phyloP scores from a whole-genome alignment of 306 rosid species.

The Prosopis cineraria region DNA sequence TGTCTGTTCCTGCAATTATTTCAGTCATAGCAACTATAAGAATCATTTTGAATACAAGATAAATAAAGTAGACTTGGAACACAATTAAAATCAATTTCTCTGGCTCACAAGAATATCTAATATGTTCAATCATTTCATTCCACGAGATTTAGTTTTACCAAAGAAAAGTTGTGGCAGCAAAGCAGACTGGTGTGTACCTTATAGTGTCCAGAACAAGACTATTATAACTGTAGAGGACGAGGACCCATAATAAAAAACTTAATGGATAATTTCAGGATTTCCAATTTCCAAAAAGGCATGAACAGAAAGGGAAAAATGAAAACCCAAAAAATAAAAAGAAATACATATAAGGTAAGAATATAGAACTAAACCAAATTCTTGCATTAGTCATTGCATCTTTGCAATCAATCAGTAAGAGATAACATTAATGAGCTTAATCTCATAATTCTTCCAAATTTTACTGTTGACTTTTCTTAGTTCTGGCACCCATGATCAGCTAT shows the following conservation, averaged over 20 bases:
- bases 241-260: background rate
- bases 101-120: constrained; percentile 17
- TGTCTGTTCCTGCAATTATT: constrained; percentile 74
- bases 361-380: background rate
- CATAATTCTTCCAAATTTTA: background rate
- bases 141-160: constrained; percentile 18
- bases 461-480: background rate
- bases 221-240: constrained; percentile 12
- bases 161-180: constrained; percentile 12
- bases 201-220: constrained; percentile 14
- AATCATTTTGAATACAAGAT: constrained; percentile 5
- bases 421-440: background rate
- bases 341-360: background rate
- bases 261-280: background rate
- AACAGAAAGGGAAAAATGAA: background rate
- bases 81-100: background rate
- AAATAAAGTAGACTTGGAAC: background rate
- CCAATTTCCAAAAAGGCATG: background rate
- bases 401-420: background rate
- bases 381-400: background rate
- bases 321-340: background rate
- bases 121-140: background rate
- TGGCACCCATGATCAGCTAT: background rate
- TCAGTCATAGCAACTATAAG: constrained; percentile 22
- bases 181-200: background rate